Evolutionary conservation across 2,329 filamentous ascomycete genomes (phyloP).

Genomic region (Colletotrichum lentis): DNA sequence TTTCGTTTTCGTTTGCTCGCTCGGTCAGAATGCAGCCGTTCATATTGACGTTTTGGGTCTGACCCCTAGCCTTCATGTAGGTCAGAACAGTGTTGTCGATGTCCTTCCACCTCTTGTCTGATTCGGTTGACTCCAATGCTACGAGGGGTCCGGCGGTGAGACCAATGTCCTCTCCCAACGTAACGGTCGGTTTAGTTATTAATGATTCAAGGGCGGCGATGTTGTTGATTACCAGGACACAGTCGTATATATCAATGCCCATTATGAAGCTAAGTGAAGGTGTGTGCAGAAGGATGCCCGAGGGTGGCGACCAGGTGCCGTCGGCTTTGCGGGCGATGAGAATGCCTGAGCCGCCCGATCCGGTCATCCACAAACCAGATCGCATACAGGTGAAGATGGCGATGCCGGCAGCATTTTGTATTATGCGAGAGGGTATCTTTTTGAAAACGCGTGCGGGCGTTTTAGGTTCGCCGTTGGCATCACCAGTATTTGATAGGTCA

Average conservation of each 20-base stretch:
- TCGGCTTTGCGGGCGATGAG: conserved; percentile 85
- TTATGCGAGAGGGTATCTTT: conserved; percentile 86
- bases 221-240: conserved; percentile 91
- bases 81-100: conserved; percentile 64
- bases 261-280: conserved; percentile 87
- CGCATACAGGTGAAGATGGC: conserved; percentile 97
- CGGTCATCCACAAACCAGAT: conserved; percentile 89
- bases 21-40: conserved; percentile 66
- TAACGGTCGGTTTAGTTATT: conserved; percentile 81
- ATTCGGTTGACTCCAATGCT: conserved; percentile 59
- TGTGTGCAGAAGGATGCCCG: conserved; percentile 89
- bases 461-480: conserved; percentile 50
- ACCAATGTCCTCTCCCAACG: conserved; percentile 81
- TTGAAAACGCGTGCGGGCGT: conserved; percentile 67
- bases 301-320: conserved; percentile 90
- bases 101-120: conserved; percentile 61
- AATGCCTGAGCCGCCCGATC: conserved; percentile 88
- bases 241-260: conserved; percentile 95
- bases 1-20: conserved; percentile 66
- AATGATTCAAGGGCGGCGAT: conserved; percentile 78
- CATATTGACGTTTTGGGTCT: conserved; percentile 62
- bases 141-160: conserved; percentile 79
- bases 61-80: conserved; percentile 67
- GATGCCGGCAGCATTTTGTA: conserved; percentile 87
- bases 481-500: conserved; percentile 42